Percentiles rank a stretch among this genome's conserved stretches.
phyloP scores from a whole-genome alignment of 1,284 basidiomycete species.

The Sanguinoderma infundibulare region DNA sequence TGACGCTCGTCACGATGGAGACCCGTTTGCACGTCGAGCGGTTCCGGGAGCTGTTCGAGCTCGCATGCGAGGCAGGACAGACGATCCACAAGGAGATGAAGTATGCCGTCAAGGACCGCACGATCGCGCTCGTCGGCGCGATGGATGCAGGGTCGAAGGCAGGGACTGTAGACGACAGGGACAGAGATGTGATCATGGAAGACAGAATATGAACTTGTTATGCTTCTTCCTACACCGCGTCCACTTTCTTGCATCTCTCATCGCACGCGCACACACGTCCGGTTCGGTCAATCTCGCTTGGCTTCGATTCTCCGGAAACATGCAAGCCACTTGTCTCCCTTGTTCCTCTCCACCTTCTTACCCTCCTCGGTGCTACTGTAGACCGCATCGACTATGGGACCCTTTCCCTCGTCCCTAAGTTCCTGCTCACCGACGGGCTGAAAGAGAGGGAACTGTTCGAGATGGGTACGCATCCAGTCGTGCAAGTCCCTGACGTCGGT shows the following conservation, averaged over 20 bases:
- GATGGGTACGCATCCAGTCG: conserved; percentile 93
- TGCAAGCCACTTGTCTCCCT: conserved; percentile 88
- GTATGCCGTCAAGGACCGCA: conserved; percentile 68
- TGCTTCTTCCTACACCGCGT: neutral
- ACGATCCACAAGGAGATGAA: conserved; percentile 90
- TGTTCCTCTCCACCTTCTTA: conserved; percentile 94
- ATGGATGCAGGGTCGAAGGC: conserved; percentile 40
- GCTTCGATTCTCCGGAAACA: conserved; percentile 74
- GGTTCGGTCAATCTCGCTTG: conserved; percentile 23
- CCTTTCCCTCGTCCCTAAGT: conserved; percentile 73
- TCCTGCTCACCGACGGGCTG: conserved; percentile 77
- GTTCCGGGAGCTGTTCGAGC: conserved; percentile 86
- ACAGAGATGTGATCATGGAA: conserved; percentile 29
- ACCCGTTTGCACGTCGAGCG: conserved; percentile 92
- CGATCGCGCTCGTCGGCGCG: conserved; percentile 60
- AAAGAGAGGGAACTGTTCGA: conserved; percentile 88
- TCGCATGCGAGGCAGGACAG: conserved; percentile 79
- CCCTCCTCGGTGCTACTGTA: conserved; percentile 93
- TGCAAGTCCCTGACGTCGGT: conserved; percentile 96
- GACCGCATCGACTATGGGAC: conserved; percentile 80
- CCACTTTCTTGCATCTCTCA: neutral
- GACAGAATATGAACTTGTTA: conserved; percentile 20
- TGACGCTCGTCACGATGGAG: conserved; percentile 92
- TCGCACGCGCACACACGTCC: conserved; percentile 6
- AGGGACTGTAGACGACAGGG: conserved; percentile 17